Evolutionary conservation across 2,329 filamentous ascomycete genomes (phyloP).

Genomic region (Myriangium duriaei): DNA sequence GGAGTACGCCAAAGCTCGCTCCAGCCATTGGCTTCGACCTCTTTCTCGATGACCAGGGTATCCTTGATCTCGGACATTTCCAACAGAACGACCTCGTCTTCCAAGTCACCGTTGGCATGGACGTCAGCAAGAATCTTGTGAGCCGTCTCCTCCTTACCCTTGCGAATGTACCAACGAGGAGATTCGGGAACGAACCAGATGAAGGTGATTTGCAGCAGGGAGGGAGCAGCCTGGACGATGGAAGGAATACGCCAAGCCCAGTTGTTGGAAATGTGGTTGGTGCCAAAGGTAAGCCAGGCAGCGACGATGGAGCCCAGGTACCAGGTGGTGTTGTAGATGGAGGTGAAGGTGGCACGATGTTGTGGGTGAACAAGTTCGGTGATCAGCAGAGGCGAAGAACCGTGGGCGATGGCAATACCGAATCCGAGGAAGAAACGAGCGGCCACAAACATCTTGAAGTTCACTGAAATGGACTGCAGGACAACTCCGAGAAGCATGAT

Average conservation of each 20-base stretch:
- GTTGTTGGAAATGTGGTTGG: slow-evolving; percentile 25
- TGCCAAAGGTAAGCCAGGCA: slow-evolving; percentile 36
- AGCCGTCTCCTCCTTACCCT: slow-evolving; percentile 40
- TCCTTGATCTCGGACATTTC: slow-evolving; percentile 41
- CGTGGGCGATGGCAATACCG: slow-evolving; percentile 29
- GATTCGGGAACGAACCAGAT: slow-evolving; percentile 45
- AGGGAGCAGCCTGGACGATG: slow-evolving; percentile 39
- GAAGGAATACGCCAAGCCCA: slow-evolving; percentile 45
- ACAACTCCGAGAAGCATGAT: slow-evolving; percentile 36
- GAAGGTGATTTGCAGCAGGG: slow-evolving; percentile 32
- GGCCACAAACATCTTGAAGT: slow-evolving; percentile 33
- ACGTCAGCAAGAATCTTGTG: slow-evolving; percentile 39
- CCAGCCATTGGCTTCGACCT: slow-evolving; percentile 26
- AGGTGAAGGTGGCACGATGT: slow-evolving; percentile 36
- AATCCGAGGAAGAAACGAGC: slow-evolving; percentile 29
- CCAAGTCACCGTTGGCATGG: slow-evolving; percentile 36
- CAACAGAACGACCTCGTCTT: slow-evolving; percentile 34
- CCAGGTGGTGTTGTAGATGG: slow-evolving; percentile 36
- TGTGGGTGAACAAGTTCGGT: slow-evolving; percentile 37
- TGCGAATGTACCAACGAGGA: slow-evolving; percentile 45
- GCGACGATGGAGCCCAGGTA: slow-evolving; percentile 34
- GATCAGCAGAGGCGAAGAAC: slow-evolving; percentile 20
- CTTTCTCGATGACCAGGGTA: slow-evolving; percentile 35
- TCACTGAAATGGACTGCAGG: slow-evolving; percentile 28
- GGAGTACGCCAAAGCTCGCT: slow-evolving; percentile 21